phyloP scores from a whole-genome alignment of 1,284 basidiomycete species.

The Moesziomyces antarcticus region DNA sequence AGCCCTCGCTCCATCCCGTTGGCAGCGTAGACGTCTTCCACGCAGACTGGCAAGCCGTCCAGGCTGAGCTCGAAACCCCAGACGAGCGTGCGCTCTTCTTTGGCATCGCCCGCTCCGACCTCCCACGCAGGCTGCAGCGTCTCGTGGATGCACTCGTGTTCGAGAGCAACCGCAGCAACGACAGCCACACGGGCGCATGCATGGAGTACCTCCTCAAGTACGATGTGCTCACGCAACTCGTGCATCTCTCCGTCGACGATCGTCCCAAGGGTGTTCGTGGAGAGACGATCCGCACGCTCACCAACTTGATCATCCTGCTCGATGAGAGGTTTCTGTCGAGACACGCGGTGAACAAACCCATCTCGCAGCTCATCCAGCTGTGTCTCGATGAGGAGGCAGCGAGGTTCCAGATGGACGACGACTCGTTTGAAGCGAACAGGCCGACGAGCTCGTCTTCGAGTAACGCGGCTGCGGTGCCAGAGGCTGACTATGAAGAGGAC shows the following conservation, averaged over 20 bases:
- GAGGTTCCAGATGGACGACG: slow-evolving; percentile 80
- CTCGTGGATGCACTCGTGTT: slow-evolving; percentile 88
- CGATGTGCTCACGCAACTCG: slow-evolving; percentile 68
- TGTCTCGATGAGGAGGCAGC: slow-evolving; percentile 91
- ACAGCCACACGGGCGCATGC: slow-evolving; percentile 79
- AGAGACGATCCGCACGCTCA: slow-evolving; percentile 62
- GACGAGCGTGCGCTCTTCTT: slow-evolving; percentile 82
- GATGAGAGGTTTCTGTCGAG: slow-evolving; percentile 64
- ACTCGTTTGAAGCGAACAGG: slow-evolving; percentile 54
- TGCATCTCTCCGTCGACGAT: slow-evolving; percentile 60
- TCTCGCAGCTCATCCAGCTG: slow-evolving; percentile 83
- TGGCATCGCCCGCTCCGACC: slow-evolving; percentile 84
- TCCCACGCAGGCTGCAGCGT: slow-evolving; percentile 80
- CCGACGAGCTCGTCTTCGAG: not conserved
- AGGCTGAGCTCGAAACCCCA: slow-evolving; percentile 73
- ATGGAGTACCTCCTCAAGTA: slow-evolving; percentile 91
- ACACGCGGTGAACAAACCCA: slow-evolving; percentile 76
- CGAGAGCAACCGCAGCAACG: slow-evolving; percentile 83
- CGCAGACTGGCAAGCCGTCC: slow-evolving; percentile 43
- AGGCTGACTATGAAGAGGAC: slow-evolving; percentile 40
- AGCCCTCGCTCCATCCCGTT: slow-evolving; percentile 37
- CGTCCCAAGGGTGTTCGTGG: slow-evolving; percentile 60
- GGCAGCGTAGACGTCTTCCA: slow-evolving; percentile 48
- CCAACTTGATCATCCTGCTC: slow-evolving; percentile 63
- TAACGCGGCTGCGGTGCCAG: slow-evolving; percentile 2